Evolutionary conservation across 371 early-diverging fungal genomes (phyloP).

Genomic region (Actinomucor elegans): DNA sequence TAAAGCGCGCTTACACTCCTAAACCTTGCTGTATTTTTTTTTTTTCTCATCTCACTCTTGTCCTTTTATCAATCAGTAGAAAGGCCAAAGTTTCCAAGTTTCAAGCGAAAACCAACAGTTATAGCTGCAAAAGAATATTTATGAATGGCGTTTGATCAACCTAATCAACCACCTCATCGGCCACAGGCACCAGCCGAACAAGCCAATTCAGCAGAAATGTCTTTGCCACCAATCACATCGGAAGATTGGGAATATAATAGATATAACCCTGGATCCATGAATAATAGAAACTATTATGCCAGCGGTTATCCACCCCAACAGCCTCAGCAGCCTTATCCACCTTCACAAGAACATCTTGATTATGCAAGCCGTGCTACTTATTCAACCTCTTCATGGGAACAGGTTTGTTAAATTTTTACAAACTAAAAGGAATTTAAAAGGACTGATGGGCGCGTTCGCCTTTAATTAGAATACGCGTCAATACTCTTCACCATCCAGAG

Average conservation of each 20-base stretch:
- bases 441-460: too few relatives aligned
- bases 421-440: too few relatives aligned
- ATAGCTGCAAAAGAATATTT: too few relatives aligned
- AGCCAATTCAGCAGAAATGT: neutral
- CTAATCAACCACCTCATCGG: slow-evolving; percentile 25
- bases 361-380: slow-evolving; percentile 3
- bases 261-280: slow-evolving; percentile 9
- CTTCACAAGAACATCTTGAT: neutral
- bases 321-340: neutral
- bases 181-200: slow-evolving; percentile 26
- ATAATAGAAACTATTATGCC: slow-evolving; percentile 3
- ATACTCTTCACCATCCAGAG: neutral
- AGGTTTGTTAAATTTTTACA: too few relatives aligned
- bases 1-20: neutral
- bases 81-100: neutral
- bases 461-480: neutral
- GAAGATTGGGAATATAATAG: slow-evolving; percentile 24
- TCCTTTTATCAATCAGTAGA: neutral
- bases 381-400: slow-evolving; percentile 8
- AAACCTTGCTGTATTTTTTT: slow-evolving; percentile 1
- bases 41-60: neutral
- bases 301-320: neutral
- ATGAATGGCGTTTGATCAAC: slow-evolving; percentile 42
- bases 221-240: slow-evolving; percentile 7
- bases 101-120: neutral